Percentiles rank a stretch among this genome's conserved stretches.
Conservation (phyloP, 176 grass and related monocot genomes). For the Aegilops sharonensis region DNA sequence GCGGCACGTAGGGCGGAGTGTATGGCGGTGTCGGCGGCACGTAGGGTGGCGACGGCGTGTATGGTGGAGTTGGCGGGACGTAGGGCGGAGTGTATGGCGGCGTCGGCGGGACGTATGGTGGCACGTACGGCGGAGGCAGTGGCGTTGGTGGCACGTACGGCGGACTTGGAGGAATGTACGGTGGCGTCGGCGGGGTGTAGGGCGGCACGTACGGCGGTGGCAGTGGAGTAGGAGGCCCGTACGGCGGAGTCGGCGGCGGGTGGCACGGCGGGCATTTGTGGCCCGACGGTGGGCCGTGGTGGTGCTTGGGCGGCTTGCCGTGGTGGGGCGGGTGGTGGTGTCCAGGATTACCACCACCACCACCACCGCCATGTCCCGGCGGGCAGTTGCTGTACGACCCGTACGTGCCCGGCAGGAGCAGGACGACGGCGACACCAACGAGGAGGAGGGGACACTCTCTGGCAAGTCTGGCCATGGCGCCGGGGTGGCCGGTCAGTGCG, state of each 20-base stretch:
- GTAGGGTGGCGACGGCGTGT: conserved; percentile 10
- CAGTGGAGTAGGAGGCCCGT: background rate
- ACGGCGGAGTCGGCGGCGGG: background rate
- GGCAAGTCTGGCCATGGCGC: conserved; percentile 21
- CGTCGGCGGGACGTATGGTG: background rate
- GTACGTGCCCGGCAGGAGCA: conserved; percentile 26
- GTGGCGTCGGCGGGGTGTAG: background rate
- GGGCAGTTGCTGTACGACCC: conserved; percentile 31
- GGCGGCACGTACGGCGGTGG: conserved; percentile 3
- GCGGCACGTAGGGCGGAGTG: background rate
- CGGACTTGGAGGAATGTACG: background rate
- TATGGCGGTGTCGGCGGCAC: background rate
- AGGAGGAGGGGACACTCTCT: background rate
- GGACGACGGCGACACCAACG: background rate
- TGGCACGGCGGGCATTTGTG: conserved; percentile 15
- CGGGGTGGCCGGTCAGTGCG: background rate
- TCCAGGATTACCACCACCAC: background rate
- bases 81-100: background rate
- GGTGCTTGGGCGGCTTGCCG: conserved; percentile 47
- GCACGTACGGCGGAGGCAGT: background rate
- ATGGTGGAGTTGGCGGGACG: background rate
- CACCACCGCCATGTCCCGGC: background rate
- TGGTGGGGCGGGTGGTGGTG: conserved; percentile 24
- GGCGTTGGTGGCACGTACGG: background rate
- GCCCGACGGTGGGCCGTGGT: conserved; percentile 16